Evolutionary conservation across 306 rosid species (phyloP).

Genomic region (Cicer pinnatifidum): DNA sequence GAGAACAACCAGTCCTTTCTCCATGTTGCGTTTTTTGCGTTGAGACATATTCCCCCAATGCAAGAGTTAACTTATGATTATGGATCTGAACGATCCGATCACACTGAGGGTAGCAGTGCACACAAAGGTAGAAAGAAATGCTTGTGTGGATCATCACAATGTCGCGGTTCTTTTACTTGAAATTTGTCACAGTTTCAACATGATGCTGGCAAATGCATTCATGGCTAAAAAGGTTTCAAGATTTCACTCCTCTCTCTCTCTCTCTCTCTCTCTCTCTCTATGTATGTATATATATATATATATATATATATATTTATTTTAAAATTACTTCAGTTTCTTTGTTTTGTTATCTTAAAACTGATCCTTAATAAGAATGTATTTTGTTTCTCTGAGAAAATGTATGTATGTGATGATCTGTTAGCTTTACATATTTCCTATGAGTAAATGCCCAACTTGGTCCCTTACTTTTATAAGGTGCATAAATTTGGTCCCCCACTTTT

Average conservation of each 20-base stretch:
- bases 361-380: not conserved
- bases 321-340: conserved; percentile 6
- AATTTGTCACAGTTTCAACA: conserved; percentile 28
- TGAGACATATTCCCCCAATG: conserved; percentile 72
- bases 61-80: conserved; percentile 73
- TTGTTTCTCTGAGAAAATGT: not conserved
- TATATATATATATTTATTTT: not conserved
- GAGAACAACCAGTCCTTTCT: conserved; percentile 62
- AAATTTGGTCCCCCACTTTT: too few relatives aligned
- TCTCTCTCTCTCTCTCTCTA: too few relatives aligned
- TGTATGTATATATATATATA: too few relatives aligned
- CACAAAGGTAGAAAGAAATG: conserved; percentile 59
- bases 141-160: conserved; percentile 60
- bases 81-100: conserved; percentile 49
- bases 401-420: conserved; percentile 12
- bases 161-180: conserved; percentile 62
- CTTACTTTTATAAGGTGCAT: too few relatives aligned
- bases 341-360: not conserved
- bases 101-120: conserved; percentile 47
- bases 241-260: conserved; percentile 20
- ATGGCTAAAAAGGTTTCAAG: conserved; percentile 40
- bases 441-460: too few relatives aligned
- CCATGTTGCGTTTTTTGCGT: conserved; percentile 66
- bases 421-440: not conserved
- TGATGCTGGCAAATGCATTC: conserved; percentile 42